Conservation (phyloP, 768 basidiomycete genomes). For the Chlorophyllum brunneum region DNA sequence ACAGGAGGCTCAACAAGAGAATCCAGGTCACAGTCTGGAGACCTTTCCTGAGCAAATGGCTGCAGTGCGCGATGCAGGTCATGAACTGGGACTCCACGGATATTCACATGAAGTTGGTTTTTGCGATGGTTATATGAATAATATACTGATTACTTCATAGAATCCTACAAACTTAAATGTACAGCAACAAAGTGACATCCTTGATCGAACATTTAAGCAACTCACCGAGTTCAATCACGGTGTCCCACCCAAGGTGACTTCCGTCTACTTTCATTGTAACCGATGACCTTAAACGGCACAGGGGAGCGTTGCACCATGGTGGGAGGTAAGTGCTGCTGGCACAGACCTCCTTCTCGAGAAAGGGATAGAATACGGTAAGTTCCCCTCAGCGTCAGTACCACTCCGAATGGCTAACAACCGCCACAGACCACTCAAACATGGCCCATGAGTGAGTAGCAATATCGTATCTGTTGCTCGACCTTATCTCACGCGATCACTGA, state of each 20-base stretch:
- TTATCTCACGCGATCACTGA: slow-evolving; percentile 5
- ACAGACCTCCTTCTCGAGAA: slow-evolving; percentile 61
- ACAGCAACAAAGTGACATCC: slow-evolving; percentile 67
- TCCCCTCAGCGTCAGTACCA: background rate
- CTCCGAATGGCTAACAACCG: background rate
- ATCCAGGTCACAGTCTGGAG: slow-evolving; percentile 62
- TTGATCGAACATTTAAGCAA: slow-evolving; percentile 62
- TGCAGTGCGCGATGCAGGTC: slow-evolving; percentile 66
- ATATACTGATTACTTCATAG: slow-evolving; percentile 23
- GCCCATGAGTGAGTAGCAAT: slow-evolving; percentile 43
- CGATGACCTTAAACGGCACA: slow-evolving; percentile 10
- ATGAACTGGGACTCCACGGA: slow-evolving; percentile 65
- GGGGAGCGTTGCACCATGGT: slow-evolving; percentile 75
- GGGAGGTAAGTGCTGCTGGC: slow-evolving; percentile 71
- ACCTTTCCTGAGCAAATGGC: slow-evolving; percentile 72
- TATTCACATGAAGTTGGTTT: slow-evolving; percentile 60
- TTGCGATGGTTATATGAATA: background rate
- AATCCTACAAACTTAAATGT: slow-evolving; percentile 58
- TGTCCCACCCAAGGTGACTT: slow-evolving; percentile 41
- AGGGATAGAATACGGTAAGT: slow-evolving; percentile 69
- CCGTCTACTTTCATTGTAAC: background rate
- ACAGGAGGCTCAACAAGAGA: background rate
- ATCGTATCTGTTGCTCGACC: background rate
- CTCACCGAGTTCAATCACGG: slow-evolving; percentile 64
- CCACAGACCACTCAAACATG: slow-evolving; percentile 59